Base-by-base conservation (phyloP, 176 grass and related monocot species). In the Bothriochloa decipiens region DNA sequence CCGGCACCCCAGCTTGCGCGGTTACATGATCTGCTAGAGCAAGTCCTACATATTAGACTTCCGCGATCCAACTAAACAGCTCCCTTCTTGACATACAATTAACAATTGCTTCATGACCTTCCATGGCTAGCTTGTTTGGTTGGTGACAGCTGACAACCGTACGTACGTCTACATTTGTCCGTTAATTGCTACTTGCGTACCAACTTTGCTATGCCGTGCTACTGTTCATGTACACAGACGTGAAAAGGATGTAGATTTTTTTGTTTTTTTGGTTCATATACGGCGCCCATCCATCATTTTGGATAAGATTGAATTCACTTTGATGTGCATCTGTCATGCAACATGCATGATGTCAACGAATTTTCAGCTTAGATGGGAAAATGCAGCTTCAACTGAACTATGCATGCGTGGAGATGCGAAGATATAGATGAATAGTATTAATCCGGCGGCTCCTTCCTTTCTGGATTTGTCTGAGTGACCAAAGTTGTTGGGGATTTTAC, bases 271-370 rank as follows among this genome's bases (percentile, higher is more conserved):
- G 40, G 9, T 1, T 10, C 49, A 1, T 32, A 1, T 32, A 45
- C 42, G 42, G 6, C 0, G 65, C 41, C 8, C 25, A 62, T 20
- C 55, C 4, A 50, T 80, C 72, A 49, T 80, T 80, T 65, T 65
- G 68, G 57, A 86, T 86, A 65, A 80, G 84, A n/a, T 4, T 18
- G 67, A 39, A 53, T 15, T 42, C 1, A 12, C 28, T 28, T 39
- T 14, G 32, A 25, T 4, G 12, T 58, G 26, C 22, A 50, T 6
- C n/a, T n/a, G n/a, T 15, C 60, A 25, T 11, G 57, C 57, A 55
- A 3, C 17, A 57, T 20, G 17, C 82, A 14, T 11, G 9, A 11
- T 20, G 68, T 50, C 53, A 8, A 72, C 1, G 46, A 4, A 50
- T 28, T 65, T 72, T 72, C 52, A 36, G 50, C 39, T 4, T 3